phyloP scores from a whole-genome alignment of 2,329 filamentous ascomycete genomes.

The Tricladium varicosporioides region DNA sequence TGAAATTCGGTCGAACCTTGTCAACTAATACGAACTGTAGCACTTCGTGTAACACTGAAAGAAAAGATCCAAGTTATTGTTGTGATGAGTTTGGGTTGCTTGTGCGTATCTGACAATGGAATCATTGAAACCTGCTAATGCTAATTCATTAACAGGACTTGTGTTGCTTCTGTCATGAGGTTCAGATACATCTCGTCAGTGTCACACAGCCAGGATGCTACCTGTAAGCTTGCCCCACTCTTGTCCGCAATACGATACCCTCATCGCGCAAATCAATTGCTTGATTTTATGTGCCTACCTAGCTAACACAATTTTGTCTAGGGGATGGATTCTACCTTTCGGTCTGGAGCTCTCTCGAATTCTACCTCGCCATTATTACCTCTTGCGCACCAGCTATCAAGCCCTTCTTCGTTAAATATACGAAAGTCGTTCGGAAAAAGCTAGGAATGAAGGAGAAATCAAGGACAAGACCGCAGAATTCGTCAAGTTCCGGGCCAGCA shows the following conservation, averaged over 20 bases:
- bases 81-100: constrained; percentile 1
- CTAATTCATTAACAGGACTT: background rate
- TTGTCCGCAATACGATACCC: too few species aligned
- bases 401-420: background rate
- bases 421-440: too few species aligned
- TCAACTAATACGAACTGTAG: background rate
- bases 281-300: background rate
- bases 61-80: constrained; percentile 4
- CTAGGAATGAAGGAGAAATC: too few species aligned
- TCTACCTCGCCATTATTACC: constrained; percentile 1
- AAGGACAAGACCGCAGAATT: too few species aligned
- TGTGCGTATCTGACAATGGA: background rate
- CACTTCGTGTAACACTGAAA: background rate
- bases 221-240: background rate
- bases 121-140: too few species aligned
- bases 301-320: background rate
- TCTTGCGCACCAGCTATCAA: background rate
- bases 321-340: background rate
- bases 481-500: too few species aligned
- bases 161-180: constrained; percentile 1
- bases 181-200: background rate
- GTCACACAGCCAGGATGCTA: background rate
- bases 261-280: too few species aligned
- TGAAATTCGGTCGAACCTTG: background rate
- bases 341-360: constrained; percentile 1